Evolutionary conservation across 2,329 filamentous ascomycete species (phyloP).

Genomic region (Proliferodiscus dingleyae): DNA sequence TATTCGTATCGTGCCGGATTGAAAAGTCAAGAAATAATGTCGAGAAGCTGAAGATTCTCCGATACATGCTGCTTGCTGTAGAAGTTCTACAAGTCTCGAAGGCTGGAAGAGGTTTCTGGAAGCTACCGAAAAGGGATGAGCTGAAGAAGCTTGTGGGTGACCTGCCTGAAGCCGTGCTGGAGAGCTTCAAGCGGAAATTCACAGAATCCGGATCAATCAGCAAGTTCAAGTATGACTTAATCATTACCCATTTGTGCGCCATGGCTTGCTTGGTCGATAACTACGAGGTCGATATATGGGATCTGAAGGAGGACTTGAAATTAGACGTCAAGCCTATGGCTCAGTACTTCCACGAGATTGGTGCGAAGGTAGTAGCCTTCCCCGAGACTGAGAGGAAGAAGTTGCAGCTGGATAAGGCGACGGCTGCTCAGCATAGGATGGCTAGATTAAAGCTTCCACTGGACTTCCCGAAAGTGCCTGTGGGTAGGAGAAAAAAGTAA

Average conservation of each 20-base stretch:
- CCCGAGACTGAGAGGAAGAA: constrained; percentile 44
- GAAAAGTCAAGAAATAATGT: constrained; percentile 46
- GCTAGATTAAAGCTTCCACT: constrained; percentile 74
- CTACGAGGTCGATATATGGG: constrained; percentile 65
- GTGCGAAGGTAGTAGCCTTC: constrained; percentile 52
- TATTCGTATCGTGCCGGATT: constrained; percentile 60
- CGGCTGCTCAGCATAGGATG: constrained; percentile 55
- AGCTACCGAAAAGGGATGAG: constrained; percentile 57
- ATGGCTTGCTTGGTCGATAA: constrained; percentile 68
- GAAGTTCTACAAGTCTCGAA: constrained; percentile 47
- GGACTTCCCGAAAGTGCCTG: constrained; percentile 64
- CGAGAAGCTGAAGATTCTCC: constrained; percentile 52
- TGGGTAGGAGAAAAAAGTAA: constrained; percentile 23
- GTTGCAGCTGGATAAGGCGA: constrained; percentile 55
- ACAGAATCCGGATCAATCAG: constrained; percentile 58
- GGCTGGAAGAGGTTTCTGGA: constrained; percentile 34
- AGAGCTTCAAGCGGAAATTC: constrained; percentile 66
- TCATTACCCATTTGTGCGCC: constrained; percentile 69
- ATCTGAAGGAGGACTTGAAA: constrained; percentile 66
- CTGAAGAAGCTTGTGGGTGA: constrained; percentile 52
- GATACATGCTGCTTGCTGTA: constrained; percentile 55
- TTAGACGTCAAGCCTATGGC: constrained; percentile 66
- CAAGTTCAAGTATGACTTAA: constrained; percentile 66
- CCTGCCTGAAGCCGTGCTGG: constrained; percentile 57
- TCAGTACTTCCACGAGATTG: constrained; percentile 72